Conservation (phyloP, 139 green algal genomes). For the Edaphochlamys debaryana region DNA sequence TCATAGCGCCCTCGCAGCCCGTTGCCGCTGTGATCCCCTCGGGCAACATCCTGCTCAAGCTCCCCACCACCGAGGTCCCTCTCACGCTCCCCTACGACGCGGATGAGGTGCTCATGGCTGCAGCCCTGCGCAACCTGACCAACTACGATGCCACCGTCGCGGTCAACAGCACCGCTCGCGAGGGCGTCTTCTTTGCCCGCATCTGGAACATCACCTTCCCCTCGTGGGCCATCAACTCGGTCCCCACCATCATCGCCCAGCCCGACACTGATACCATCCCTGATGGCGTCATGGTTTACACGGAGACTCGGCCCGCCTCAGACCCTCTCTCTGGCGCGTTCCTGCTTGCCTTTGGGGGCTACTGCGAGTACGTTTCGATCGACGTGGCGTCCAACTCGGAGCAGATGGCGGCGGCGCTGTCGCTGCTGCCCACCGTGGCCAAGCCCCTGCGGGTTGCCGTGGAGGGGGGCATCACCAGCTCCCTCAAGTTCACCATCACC, state of each 20-base stretch:
- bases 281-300: not conserved
- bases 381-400: not conserved
- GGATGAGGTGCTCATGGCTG: not conserved
- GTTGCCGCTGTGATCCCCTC: not conserved
- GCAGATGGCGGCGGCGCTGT: not conserved
- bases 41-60: not conserved
- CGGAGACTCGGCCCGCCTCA: not conserved
- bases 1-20: not conserved
- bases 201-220: constrained; percentile 19
- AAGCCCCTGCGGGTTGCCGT: constrained; percentile 1
- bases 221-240: no score
- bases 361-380: constrained; percentile 23
- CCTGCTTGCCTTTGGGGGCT: not conserved
- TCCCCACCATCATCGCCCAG: no score
- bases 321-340: constrained; percentile 5
- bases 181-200: constrained; percentile 18
- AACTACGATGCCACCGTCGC: not conserved
- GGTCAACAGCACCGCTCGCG: not conserved
- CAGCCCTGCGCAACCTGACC: constrained; percentile 9
- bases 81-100: not conserved
- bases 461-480: not conserved
- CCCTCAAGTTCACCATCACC: constrained; percentile 18
- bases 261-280: not conserved
- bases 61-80: not conserved
- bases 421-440: constrained; percentile 9